Evolutionary conservation across 2,329 filamentous ascomycete genomes (phyloP), one percentile per base, ranked within the genome.

Genomic region (Septoria petroselini): DNA sequence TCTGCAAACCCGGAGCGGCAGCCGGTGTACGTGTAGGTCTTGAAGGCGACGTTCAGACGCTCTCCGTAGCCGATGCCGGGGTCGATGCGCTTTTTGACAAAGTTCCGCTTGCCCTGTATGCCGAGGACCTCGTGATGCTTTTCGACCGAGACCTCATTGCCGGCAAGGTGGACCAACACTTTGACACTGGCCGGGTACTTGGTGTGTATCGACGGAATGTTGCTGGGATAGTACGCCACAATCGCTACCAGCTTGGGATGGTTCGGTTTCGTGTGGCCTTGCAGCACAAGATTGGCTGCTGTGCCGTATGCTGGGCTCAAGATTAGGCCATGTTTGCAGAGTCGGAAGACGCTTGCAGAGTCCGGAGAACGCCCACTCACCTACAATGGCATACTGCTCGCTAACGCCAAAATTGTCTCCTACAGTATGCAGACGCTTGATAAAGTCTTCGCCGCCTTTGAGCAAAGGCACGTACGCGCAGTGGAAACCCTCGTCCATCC

Each of bases 1-100:
- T 90, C 85, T 0, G 86, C 86, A 55, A 91, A 90, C 0, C 86
- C 86, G 0, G 80, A 70, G 42, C 80, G 70, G 0, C 69, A 79
- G 52, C 75, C 72, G 8, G 76, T 72, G 57, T 85, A 85, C 0
- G 74, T 74, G 61, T 76, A 82, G 3, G 74, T 68, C 34, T 69
- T 69, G 50, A 74, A 71, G 40, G 68, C 64, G n/a, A 74, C 66
- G 48, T 71, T 69, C 18, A 74, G 64, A 29, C 71, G 62, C 3
- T 77, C 63, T 27, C 73, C 78, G 7, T 73, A 71, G 7, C 78
- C 78, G 2, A 76, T 71, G 0, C 78, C 78, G 0, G 73, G 68
- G 3, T 75, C 73, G 46, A 80, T 69, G 18, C 69, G 71, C 53
- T 77, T 76, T 15, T 69, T 72, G 17, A 73, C 68, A 0, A 71